A percentile compares a stretch with the other conserved stretches of the same genome.
Evolutionary conservation across 805 yeast genomes (phyloP).

Genomic region (Candida ovalis): DNA sequence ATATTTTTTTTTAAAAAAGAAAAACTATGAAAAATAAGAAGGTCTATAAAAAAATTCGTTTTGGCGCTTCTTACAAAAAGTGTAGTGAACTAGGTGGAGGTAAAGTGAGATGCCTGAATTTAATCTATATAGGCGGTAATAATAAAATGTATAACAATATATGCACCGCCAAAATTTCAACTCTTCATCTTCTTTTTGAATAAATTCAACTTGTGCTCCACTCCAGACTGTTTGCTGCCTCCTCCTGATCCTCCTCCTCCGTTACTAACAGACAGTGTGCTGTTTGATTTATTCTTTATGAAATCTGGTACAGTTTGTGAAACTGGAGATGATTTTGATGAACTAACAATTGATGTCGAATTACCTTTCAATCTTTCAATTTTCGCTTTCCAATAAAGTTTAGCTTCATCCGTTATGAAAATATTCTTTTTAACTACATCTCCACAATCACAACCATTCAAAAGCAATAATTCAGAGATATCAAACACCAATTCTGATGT

Average conservation of each 20-base stretch:
- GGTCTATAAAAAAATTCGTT: no score
- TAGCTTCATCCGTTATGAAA: conserved; percentile 44
- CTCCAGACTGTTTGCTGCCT: background rate
- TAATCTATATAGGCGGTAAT: no score
- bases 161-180: background rate
- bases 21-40: no score
- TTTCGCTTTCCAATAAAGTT: conserved; percentile 49
- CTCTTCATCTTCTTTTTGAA: conserved; percentile 22
- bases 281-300: background rate
- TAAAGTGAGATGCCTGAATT: no score
- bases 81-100: no score
- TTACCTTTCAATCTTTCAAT: conserved; percentile 30
- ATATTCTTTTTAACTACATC: conserved; percentile 30
- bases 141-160: no score
- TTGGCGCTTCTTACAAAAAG: no score
- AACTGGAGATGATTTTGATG: background rate
- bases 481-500: conserved; percentile 35
- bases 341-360: background rate
- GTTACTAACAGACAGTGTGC: background rate
- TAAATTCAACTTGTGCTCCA: conserved; percentile 22
- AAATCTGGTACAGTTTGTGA: background rate
- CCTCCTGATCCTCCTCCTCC: no score
- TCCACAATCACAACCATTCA: conserved; percentile 54
- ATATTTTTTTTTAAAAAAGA: no score
- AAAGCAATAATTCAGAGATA: conserved; percentile 51